Evolutionary conservation across 2,329 filamentous ascomycete species (phyloP), one percentile per base, ranked within the genome.

Genomic region (Xylaria arbuscula): DNA sequence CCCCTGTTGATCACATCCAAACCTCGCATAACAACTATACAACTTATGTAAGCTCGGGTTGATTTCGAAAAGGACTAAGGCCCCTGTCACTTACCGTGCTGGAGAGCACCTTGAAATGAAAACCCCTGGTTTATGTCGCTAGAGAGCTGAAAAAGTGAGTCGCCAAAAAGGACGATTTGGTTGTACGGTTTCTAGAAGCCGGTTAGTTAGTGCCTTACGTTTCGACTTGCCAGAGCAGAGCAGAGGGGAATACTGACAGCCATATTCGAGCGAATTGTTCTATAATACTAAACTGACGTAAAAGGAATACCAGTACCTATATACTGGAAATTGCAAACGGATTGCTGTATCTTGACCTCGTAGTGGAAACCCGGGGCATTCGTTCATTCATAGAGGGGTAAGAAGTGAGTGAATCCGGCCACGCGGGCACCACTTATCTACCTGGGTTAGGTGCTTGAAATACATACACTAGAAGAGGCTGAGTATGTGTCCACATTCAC

Each of bases 1-100:
- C 96, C 96, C 53, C 94, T 89, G 79, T 98, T 97, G 75, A 98
- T 83, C 55, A 98, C 89, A 81, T 98, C 96, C 15, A 96, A 84
- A 42, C 90, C 88, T 66, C 95, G 89, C 58, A 89, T 87, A 77
- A 93, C 94, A 65, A 87, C 93, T 95, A 73, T 50, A 66, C 47
- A 53, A 59, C 38, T 32, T 36, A 38, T 48, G 45, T 74, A 66
- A 67, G 56, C 65, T 54, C 47, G 70, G 62, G 19, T 36, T 32
- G 19, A 48, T 11, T 8, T 48, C 62, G 17, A 50, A 4, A 19
- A 24, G 6, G 5, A 36, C 47, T n/a, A 59, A 13, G 19, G 15
- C 28, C 38, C 71, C 66, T 56, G 22, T n/a, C 13, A 83, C 86
- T 78, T 73, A 93, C 92, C 86, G 72, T 88, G 81, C 77, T 94